Conservation (phyloP, 75 land plant genomes). For the Sequoia sempervirens region DNA sequence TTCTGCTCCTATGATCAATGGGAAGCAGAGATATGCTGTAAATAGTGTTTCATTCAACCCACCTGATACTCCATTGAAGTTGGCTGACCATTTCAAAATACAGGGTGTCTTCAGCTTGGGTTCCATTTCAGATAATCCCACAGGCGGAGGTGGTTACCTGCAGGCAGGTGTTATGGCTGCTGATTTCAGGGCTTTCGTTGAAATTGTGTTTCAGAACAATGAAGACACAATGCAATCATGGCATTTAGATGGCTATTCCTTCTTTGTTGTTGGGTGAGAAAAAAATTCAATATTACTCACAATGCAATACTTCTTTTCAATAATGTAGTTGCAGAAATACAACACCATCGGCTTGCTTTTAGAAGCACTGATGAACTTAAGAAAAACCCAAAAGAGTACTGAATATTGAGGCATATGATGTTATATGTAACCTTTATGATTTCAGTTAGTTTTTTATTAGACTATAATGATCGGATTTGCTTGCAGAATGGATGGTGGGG, state of each 20-base stretch:
- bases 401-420: neutral
- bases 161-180: constrained; percentile 64
- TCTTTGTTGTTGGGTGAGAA: constrained; percentile 87
- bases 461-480: neutral
- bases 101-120: constrained; percentile 56
- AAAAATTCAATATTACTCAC: neutral
- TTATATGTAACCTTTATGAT: neutral
- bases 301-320: neutral
- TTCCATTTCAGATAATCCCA: constrained; percentile 64
- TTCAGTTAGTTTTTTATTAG: neutral
- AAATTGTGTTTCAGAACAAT: constrained; percentile 77
- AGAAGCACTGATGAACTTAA: no score
- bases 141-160: constrained; percentile 36
- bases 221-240: constrained; percentile 75
- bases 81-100: constrained; percentile 81
- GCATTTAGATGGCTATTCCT: constrained; percentile 83
- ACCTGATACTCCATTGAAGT: constrained; percentile 73
- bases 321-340: neutral
- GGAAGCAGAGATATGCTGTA: constrained; percentile 81
- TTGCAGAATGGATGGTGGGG: constrained; percentile 84
- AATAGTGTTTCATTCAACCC: constrained; percentile 67
- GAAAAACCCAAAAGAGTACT: neutral
- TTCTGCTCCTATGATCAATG: constrained; percentile 53
- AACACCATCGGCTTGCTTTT: neutral
- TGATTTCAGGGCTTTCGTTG: constrained; percentile 56